phyloP scores from a whole-genome alignment of 1,284 basidiomycete species.

The Cryptococcus sp. region DNA sequence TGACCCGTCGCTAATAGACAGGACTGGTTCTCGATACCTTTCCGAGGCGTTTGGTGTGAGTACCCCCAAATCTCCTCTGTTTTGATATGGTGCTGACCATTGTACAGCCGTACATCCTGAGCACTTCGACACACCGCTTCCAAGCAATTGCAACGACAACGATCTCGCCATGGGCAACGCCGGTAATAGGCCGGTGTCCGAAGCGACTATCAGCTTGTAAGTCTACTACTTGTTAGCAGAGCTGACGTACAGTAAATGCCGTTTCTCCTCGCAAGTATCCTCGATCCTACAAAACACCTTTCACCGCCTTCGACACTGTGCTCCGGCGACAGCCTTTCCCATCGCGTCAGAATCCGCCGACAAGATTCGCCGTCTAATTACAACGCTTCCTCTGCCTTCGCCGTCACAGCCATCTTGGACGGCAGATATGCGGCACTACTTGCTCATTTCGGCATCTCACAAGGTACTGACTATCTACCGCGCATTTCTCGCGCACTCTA shows the following conservation, averaged over 20 bases:
- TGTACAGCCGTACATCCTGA: conserved; percentile 21
- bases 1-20: background rate
- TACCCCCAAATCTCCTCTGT: background rate
- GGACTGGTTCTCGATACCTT: conserved; percentile 27
- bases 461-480: conserved; percentile 25
- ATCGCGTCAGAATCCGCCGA: conserved; percentile 2
- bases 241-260: conserved; percentile 16
- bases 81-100: background rate
- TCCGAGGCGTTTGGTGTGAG: conserved; percentile 24
- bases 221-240: background rate
- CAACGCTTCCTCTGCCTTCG: background rate
- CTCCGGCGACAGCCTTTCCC: conserved; percentile 3
- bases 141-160: conserved; percentile 20
- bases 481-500: conserved; percentile 17
- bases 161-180: conserved; percentile 12
- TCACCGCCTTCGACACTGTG: background rate
- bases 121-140: conserved; percentile 26
- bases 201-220: conserved; percentile 19
- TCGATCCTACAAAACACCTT: conserved; percentile 13
- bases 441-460: conserved; percentile 22
- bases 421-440: conserved; percentile 20
- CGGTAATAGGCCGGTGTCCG: conserved; percentile 1
- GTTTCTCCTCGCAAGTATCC: conserved; percentile 18
- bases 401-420: conserved; percentile 7
- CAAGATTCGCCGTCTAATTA: background rate